These are phyloP conservation scores for Colletotrichum neosansevieriae DNA, from an alignment of 2,329 filamentous ascomycete species.

Conservation along the genomic window DNA sequence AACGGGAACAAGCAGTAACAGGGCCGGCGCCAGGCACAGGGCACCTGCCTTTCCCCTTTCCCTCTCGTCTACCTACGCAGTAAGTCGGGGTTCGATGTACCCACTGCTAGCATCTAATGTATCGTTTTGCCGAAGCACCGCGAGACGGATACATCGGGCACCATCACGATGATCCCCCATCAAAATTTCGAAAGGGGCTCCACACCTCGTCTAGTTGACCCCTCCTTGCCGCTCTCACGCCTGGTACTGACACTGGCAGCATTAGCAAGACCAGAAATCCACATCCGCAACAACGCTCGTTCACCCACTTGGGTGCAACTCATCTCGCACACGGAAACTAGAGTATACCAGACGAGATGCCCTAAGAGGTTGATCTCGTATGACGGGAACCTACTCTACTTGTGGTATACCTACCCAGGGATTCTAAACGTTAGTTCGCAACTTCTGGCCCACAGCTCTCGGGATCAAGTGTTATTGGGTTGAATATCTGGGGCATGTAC, in stretches of 20 bases:
- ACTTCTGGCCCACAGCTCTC: too few relatives aligned
- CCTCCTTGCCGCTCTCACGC: constrained; percentile 4
- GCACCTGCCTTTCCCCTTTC: constrained; percentile 11
- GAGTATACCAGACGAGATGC: not conserved
- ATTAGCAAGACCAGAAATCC: constrained; percentile 2
- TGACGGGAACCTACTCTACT: constrained; percentile 19
- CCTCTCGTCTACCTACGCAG: not conserved
- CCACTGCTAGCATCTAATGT: constrained; percentile 8
- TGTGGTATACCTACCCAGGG: too few relatives aligned
- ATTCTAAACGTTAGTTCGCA: too few relatives aligned
- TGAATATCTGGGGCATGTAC: too few relatives aligned
- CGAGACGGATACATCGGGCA: not conserved
- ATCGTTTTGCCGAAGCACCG: not conserved
- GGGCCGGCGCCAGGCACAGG: constrained; percentile 15
- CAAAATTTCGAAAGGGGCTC: not conserved
- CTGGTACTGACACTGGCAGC: not conserved
- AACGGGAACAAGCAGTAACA: constrained; percentile 1
- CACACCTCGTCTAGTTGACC: constrained; percentile 4
- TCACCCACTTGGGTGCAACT: not conserved
- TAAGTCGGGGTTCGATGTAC: not conserved
- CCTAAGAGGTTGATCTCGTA: constrained; percentile 18
- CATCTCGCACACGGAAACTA: constrained; percentile 17
- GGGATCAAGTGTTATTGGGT: too few relatives aligned
- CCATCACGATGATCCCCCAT: not conserved
- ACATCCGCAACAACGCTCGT: constrained; percentile 9